Evolutionary conservation across 2,329 filamentous ascomycete species (phyloP), one percentile per base, ranked within the genome.

Genomic region (Cadophora luteo-olivacea): DNA sequence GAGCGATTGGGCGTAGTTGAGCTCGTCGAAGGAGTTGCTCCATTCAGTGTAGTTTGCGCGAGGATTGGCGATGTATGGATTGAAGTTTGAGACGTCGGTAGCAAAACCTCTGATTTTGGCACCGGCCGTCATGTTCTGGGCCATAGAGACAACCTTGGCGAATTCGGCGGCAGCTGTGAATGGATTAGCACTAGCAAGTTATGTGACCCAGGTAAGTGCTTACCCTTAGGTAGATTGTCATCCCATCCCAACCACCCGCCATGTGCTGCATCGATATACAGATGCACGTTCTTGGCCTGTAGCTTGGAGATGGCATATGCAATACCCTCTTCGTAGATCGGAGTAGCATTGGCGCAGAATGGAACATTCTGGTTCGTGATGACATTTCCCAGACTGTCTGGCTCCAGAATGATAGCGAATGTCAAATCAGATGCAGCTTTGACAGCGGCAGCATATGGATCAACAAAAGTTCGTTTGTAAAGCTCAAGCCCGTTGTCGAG

Each of bases 41-140:
- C 74, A 80, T 72, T 81, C 78, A 33, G 81, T 82, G 75, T 79
- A 82, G 75, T 80, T 79, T 68, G 80, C 80, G 48, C 79, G 80
- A 0, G 77, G 73, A 57, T 70, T 74, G 41, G 80, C 79, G 71
- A 79, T 75, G 77, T 80, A 83, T 4, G 79, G 78, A 73, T 81
- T 80, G 74, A 76, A 81, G 79, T 83, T 83, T 65, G 81, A 82
- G 54, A 83, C 80, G 73, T 84, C 82, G 73, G 81, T 84, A 1
- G 80, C 75, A 70, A 82, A 81, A 24, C 82, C 82, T 24, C 82
- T 79, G 74, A 78, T 73, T 32, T 49, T 68, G 12, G 58, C 33
- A 16, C 32, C 57, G 49, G 62, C 55, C 24, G 74, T 70, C 67
- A 69, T 61, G 19, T 67, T 69, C 41, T 70, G 64, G 14, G 82